Evolutionary conservation across 2,329 filamentous ascomycete genomes (phyloP).

Genomic region (Neonectria magnoliae): DNA sequence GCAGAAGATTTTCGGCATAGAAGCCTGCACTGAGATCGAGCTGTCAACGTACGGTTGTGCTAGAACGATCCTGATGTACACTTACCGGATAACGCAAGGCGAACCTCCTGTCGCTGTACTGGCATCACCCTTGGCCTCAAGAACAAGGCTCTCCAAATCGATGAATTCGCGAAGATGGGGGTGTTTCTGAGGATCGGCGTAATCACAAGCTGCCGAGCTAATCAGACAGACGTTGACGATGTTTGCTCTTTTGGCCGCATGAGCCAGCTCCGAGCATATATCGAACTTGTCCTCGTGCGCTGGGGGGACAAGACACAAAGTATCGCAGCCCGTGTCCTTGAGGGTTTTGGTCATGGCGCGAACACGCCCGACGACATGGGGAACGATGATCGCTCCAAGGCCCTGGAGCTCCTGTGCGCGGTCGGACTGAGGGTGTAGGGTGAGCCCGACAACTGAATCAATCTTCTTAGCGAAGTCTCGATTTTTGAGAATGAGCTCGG

Average conservation of each 20-base stretch:
- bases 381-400: slow-evolving; percentile 54
- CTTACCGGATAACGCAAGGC: slow-evolving; percentile 57
- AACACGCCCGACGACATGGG: slow-evolving; percentile 53
- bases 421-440: slow-evolving; percentile 51
- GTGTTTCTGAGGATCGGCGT: slow-evolving; percentile 59
- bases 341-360: slow-evolving; percentile 51
- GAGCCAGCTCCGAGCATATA: slow-evolving; percentile 56
- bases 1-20: slow-evolving; percentile 62
- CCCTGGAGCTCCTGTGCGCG: slow-evolving; percentile 53
- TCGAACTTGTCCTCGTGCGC: slow-evolving; percentile 57
- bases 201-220: slow-evolving; percentile 60
- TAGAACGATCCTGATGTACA: neutral
- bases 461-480: slow-evolving; percentile 54
- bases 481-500: slow-evolving; percentile 58
- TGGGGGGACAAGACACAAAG: slow-evolving; percentile 60
- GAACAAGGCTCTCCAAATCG: slow-evolving; percentile 56
- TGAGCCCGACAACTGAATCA: slow-evolving; percentile 53
- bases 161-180: slow-evolving; percentile 62
- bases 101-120: slow-evolving; percentile 54
- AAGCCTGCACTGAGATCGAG: slow-evolving; percentile 54
- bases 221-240: slow-evolving; percentile 59
- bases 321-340: slow-evolving; percentile 55
- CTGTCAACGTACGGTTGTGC: neutral
- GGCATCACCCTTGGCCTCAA: slow-evolving; percentile 54
- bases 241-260: slow-evolving; percentile 55